Evolutionary conservation across 495 filamentous ascomycete species (phyloP).

Genomic region (Daldinia childiae): DNA sequence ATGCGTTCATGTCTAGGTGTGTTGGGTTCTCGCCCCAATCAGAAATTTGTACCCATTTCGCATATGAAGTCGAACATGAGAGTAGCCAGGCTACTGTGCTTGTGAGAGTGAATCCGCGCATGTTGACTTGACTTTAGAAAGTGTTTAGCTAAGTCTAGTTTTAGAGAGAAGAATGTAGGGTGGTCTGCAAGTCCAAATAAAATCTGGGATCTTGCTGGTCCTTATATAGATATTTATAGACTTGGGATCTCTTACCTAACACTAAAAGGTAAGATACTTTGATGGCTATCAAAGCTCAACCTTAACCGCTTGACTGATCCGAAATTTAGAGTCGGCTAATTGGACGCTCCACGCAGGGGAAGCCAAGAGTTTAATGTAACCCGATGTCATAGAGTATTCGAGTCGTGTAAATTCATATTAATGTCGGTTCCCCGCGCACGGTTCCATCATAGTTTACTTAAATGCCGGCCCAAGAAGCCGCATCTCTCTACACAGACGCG

Average conservation of each 20-base stretch:
- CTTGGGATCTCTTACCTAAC: background rate
- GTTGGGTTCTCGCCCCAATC: constrained; percentile 54
- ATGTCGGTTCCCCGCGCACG: constrained; percentile 22
- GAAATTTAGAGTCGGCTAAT: constrained; percentile 34
- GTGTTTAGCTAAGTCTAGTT: background rate
- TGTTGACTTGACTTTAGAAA: background rate
- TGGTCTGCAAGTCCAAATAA: background rate
- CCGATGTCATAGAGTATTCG: background rate
- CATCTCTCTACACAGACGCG: background rate
- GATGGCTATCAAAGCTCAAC: background rate
- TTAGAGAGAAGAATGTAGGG: background rate
- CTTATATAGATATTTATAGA: constrained; percentile 17
- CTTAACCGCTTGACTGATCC: constrained; percentile 16
- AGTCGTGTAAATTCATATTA: constrained; percentile 31
- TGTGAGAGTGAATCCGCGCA: constrained; percentile 9
- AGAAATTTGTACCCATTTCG: constrained; percentile 32
- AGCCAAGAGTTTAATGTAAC: constrained; percentile 34
- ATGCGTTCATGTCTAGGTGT: constrained; percentile 52
- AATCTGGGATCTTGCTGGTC: background rate
- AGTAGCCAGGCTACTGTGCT: constrained; percentile 19
- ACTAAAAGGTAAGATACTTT: background rate
- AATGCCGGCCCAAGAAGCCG: constrained; percentile 31
- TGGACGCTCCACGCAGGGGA: constrained; percentile 11
- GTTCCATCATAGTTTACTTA: background rate
- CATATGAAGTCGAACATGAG: constrained; percentile 17